These are phyloP conservation scores for Erodium texanum DNA, from an alignment of 441 rosid species.

Conservation along the genomic window DNA sequence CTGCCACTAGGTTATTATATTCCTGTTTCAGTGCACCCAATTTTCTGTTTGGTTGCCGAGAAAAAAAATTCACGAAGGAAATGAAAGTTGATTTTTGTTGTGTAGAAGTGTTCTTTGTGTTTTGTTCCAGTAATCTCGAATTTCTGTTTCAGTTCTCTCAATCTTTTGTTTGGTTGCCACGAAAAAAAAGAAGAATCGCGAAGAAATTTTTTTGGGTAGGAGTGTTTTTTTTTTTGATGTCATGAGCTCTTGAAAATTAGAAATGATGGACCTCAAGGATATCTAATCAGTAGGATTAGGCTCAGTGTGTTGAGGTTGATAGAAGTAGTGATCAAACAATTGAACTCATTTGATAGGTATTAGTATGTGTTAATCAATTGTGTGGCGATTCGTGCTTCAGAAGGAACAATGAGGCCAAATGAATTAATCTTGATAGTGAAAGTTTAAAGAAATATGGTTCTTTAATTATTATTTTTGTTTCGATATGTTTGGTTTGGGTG, in stretches of 20 bases:
- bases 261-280: neutral
- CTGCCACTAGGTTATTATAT: conserved; percentile 7
- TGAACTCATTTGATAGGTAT: neutral
- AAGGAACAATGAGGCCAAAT: neutral
- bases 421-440: neutral
- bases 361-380: neutral
- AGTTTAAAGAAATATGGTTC: neutral
- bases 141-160: neutral
- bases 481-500: conserved; percentile 3
- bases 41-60: conserved; percentile 18
- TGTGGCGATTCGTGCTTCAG: neutral
- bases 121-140: neutral
- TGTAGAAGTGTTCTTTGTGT: neutral
- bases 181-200: neutral
- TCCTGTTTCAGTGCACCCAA: neutral
- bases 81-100: neutral
- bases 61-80: conserved; percentile 2
- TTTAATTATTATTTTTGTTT: neutral
- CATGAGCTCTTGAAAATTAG: neutral
- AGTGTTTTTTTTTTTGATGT: too few species aligned
- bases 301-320: neutral
- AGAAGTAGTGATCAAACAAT: neutral
- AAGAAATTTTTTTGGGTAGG: too few species aligned
- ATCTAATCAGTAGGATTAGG: neutral
- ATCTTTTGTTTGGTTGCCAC: neutral